Evolutionary conservation across 2,329 filamentous ascomycete species (phyloP).

Genomic region (Fusarium stilboides): DNA sequence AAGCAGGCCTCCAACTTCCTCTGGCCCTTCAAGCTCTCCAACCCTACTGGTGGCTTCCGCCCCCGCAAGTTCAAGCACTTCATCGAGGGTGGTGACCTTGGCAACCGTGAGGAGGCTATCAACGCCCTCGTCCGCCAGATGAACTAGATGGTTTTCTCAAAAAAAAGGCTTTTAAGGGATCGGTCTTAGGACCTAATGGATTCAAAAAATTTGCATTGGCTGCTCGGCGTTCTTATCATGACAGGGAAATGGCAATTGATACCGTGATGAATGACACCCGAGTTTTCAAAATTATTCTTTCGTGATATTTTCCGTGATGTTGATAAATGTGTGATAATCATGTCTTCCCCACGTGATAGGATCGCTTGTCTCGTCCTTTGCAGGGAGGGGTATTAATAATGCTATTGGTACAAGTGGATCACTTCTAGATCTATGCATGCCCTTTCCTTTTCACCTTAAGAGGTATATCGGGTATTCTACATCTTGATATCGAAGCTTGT

Average conservation of each 20-base stretch:
- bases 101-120: conserved; percentile 99
- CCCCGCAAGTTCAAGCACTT: conserved; percentile 99
- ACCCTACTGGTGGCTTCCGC: conserved; percentile 97
- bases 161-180: conserved; percentile 46
- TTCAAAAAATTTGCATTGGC: conserved; percentile 56
- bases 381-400: conserved; percentile 42
- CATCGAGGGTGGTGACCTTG: conserved; percentile 97
- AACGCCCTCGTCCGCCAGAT: conserved; percentile 97
- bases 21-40: conserved; percentile 99
- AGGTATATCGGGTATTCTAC: conserved; percentile 52
- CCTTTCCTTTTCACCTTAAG: neutral
- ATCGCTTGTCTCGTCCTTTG: neutral
- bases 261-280: conserved; percentile 59
- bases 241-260: conserved; percentile 59
- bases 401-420: conserved; percentile 23
- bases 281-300: conserved; percentile 51
- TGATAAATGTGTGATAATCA: neutral
- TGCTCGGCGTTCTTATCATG: conserved; percentile 61
- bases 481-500: conserved; percentile 96
- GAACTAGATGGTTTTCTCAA: conserved; percentile 76
- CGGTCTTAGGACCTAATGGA: conserved; percentile 49
- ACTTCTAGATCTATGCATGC: conserved; percentile 27
- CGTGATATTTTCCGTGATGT: conserved; percentile 37
- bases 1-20: conserved; percentile 99
- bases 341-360: neutral